Evolutionary conservation across 2,329 filamentous ascomycete genomes (phyloP).

Genomic region (Calonectria fujianensis): DNA sequence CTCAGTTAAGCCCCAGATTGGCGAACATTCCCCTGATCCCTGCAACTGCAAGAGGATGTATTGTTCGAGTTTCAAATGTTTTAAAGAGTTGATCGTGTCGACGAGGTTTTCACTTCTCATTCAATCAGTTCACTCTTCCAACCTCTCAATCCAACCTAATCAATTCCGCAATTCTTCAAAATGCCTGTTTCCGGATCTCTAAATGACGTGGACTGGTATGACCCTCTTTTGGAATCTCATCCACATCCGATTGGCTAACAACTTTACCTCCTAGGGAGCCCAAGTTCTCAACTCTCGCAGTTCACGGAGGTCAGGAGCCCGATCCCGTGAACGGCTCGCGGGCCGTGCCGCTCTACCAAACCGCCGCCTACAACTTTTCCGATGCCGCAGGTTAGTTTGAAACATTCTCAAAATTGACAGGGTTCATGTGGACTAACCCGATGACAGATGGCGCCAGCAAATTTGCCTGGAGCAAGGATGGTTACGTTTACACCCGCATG

Average conservation of each 20-base stretch:
- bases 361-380: slow-evolving; percentile 90
- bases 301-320: slow-evolving; percentile 85
- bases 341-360: slow-evolving; percentile 86
- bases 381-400: slow-evolving; percentile 78
- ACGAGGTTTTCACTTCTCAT: background rate
- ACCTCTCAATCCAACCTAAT: background rate
- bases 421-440: background rate
- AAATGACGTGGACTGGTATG: slow-evolving; percentile 26
- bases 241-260: slow-evolving; percentile 2
- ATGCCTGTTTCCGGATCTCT: slow-evolving; percentile 24
- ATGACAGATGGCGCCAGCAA: slow-evolving; percentile 71
- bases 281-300: slow-evolving; percentile 87
- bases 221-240: background rate
- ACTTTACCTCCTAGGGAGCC: slow-evolving; percentile 1
- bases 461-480: slow-evolving; percentile 95
- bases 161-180: background rate
- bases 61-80: background rate
- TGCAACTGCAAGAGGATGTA: background rate
- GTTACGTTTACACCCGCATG: slow-evolving; percentile 97
- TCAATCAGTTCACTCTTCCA: background rate
- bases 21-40: background rate
- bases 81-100: slow-evolving; percentile 1
- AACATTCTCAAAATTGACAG: too few species aligned
- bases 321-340: slow-evolving; percentile 88
- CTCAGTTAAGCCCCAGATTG: background rate